Evolutionary conservation across 116 monocot species (phyloP), one percentile per base, ranked within the genome.

Genomic region (Papilionanthe hybrid): DNA sequence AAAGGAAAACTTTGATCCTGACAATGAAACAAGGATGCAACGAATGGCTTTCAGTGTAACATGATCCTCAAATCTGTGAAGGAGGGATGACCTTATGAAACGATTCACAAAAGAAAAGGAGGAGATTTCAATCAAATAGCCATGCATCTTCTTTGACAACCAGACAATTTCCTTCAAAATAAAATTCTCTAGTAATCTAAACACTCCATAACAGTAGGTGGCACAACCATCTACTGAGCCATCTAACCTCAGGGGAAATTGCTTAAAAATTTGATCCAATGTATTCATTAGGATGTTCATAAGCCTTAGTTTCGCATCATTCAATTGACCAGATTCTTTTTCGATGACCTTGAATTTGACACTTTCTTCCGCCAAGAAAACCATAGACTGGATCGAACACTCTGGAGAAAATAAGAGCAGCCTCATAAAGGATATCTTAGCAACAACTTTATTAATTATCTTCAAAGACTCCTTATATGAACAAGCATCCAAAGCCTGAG

Each of bases 1-100:
- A 72, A 86, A 55, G 9, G 86, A 81, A 82, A 84, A 83, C 45
- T 22, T 78, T 32, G 86, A 86, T 79, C 88, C 82, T 47, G 92
- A 78, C 37, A 93, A 77, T 58, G 82, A 77, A 73, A 78, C 82
- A 79, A 94, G 84, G 76, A 99, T 78, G 63, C 85, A 82, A 17
- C 90, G 86, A 43, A 99, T 80, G 77, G 84, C 87, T 82, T 81
- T 94, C 65, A 99, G 66, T 50, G 88, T 89, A 80, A 77, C 49
- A 79, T 93, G 89, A 84, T 95, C 95, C 28, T 84, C 91, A 89
- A 95, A 95, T 76, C 99, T 88, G 79, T 95, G 83, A 78, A 88
- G 78, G 58, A 99, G 86, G 55, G 84, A 90, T 50, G 94, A 95
- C 81, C 81, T 91, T 67, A 99, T 79, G 82, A 99, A 93, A 41